Conservation (phyloP, 2,329 filamentous ascomycete genomes). For the Volutella citrinella region DNA sequence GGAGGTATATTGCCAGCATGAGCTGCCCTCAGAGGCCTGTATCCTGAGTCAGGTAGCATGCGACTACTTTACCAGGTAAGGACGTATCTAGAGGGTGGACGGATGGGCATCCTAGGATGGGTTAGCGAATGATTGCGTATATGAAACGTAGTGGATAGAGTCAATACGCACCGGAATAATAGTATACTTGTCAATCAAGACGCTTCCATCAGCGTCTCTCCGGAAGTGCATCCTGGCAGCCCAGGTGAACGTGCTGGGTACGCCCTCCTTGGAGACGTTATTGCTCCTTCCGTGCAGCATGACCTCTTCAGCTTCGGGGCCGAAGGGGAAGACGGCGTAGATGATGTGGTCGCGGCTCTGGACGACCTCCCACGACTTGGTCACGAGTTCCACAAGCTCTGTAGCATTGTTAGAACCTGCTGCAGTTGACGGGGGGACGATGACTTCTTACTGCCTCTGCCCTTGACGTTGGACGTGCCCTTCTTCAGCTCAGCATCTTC, state of each 20-base stretch:
- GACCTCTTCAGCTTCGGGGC: conserved; percentile 1
- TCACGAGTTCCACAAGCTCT: conserved; percentile 2
- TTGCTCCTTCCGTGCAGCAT: conserved; percentile 5
- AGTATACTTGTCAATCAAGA: conserved; percentile 3
- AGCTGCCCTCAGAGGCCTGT: no score
- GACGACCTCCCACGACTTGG: conserved; percentile 1
- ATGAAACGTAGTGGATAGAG: no score
- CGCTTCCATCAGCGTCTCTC: conserved; percentile 1
- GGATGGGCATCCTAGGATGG: conserved; percentile 1
- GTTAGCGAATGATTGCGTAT: background rate
- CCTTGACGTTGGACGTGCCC: conserved; percentile 1
- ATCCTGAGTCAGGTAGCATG: no score
- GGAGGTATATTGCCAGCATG: background rate
- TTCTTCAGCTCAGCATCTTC: conserved; percentile 3
- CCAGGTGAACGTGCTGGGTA: conserved; percentile 2
- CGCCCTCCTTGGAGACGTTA: conserved; percentile 3
- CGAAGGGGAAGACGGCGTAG: conserved; percentile 2
- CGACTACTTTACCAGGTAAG: no score
- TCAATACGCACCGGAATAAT: conserved; percentile 3
- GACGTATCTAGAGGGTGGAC: background rate
- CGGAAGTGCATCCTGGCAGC: conserved; percentile 2
- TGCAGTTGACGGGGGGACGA: no score
- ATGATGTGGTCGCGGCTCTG: conserved; percentile 3
- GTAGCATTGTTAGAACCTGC: no score
- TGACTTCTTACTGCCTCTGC: conserved; percentile 1